Evolutionary conservation across 495 filamentous ascomycete genomes (phyloP).

Genomic region (Coniosporium apollinis): DNA sequence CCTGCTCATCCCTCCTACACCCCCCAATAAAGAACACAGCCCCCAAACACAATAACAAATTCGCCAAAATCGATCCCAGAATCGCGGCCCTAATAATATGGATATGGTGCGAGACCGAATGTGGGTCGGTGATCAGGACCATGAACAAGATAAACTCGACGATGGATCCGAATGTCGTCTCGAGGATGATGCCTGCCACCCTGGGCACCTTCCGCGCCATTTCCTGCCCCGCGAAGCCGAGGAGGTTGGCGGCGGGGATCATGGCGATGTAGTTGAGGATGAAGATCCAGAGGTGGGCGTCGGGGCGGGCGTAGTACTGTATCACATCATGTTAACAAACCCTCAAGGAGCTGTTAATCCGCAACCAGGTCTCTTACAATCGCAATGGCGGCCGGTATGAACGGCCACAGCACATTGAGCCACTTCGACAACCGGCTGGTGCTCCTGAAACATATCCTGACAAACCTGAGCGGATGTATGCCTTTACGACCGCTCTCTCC

Average conservation of each 20-base stretch:
- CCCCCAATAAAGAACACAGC: slow-evolving; percentile 22
- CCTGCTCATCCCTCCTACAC: slow-evolving; percentile 9
- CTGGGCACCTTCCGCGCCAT: slow-evolving; percentile 63
- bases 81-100: slow-evolving; percentile 45
- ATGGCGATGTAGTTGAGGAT: slow-evolving; percentile 63
- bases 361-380: slow-evolving; percentile 21
- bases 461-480: slow-evolving; percentile 41
- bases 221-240: slow-evolving; percentile 74
- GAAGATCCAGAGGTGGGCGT: slow-evolving; percentile 49
- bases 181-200: slow-evolving; percentile 50
- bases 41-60: slow-evolving; percentile 52
- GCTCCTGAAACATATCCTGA: slow-evolving; percentile 42
- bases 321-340: too few species aligned
- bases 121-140: background rate
- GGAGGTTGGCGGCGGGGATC: slow-evolving; percentile 73
- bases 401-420: slow-evolving; percentile 60
- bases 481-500: slow-evolving; percentile 49
- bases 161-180: slow-evolving; percentile 3
- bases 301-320: slow-evolving; percentile 40
- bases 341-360: background rate
- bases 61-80: slow-evolving; percentile 65
- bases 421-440: slow-evolving; percentile 37
- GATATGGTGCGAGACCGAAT: background rate
- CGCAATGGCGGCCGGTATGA: slow-evolving; percentile 50
- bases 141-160: slow-evolving; percentile 4